phyloP scores from a whole-genome alignment of 805 yeast genomes.

The Ogataea zsoltii region DNA sequence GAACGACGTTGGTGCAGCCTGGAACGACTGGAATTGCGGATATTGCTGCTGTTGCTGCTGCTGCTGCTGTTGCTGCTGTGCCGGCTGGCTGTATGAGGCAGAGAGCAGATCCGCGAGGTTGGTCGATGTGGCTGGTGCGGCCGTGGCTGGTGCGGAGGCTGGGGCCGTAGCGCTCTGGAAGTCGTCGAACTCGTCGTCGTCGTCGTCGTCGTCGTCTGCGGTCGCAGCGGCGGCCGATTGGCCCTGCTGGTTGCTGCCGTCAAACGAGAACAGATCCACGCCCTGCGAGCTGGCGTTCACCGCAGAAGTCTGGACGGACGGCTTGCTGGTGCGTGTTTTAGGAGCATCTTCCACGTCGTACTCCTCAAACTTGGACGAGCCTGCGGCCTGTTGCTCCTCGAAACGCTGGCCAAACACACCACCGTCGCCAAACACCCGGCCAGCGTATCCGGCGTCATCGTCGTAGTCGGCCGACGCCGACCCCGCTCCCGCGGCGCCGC shows the following conservation, averaged over 20 bases:
- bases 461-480: conserved; percentile 43
- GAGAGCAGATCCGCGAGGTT: conserved; percentile 36
- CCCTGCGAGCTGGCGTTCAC: conserved; percentile 44
- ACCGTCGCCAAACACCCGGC: conserved; percentile 68
- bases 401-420: conserved; percentile 68
- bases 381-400: conserved; percentile 54
- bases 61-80: conserved; percentile 15
- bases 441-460: conserved; percentile 40
- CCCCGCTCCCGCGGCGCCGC: background rate
- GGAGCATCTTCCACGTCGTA: conserved; percentile 49
- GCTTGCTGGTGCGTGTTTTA: conserved; percentile 32
- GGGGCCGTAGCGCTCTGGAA: conserved; percentile 62
- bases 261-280: conserved; percentile 53
- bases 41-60: conserved; percentile 14
- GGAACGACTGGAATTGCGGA: conserved; percentile 15
- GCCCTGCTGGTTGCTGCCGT: conserved; percentile 31
- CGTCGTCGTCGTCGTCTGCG: conserved; percentile 16
- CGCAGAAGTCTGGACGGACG: conserved; percentile 38
- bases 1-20: conserved; percentile 13
- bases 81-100: conserved; percentile 26
- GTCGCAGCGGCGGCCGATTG: too few relatives aligned
- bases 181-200: conserved; percentile 78
- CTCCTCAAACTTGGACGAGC: conserved; percentile 54
- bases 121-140: conserved; percentile 19
- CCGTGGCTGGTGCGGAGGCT: conserved; percentile 20